These are phyloP conservation scores for Fusarium avenaceum DNA, from an alignment of 2,329 filamentous ascomycete species.

Conservation along the genomic window DNA sequence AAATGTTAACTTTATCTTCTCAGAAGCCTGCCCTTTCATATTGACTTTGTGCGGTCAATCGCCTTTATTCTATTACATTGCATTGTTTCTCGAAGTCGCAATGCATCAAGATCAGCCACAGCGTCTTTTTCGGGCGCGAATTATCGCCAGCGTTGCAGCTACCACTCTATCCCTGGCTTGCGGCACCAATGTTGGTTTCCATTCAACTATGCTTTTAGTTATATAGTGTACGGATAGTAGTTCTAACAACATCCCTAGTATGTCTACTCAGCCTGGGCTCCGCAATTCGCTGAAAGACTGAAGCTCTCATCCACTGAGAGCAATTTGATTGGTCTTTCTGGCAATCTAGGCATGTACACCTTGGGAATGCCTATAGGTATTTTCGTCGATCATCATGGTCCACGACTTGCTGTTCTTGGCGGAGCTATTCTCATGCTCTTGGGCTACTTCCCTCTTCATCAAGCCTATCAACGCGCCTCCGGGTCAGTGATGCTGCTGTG, in stretches of 20 bases:
- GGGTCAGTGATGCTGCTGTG: constrained; percentile 75
- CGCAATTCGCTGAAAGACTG: constrained; percentile 90
- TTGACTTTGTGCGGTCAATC: constrained; percentile 7
- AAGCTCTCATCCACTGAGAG: constrained; percentile 91
- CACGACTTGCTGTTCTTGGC: constrained; percentile 80
- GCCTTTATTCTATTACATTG: neutral
- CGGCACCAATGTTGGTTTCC: constrained; percentile 83
- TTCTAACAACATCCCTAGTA: constrained; percentile 70
- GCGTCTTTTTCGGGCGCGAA: constrained; percentile 72
- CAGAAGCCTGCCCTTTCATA: constrained; percentile 17
- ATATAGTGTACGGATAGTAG: neutral
- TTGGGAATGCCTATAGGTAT: constrained; percentile 90
- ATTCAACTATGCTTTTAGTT: constrained; percentile 1
- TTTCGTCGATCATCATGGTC: constrained; percentile 85
- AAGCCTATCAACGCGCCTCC: constrained; percentile 78
- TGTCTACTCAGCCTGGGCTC: constrained; percentile 98
- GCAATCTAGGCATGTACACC: constrained; percentile 94
- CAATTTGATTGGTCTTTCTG: constrained; percentile 88
- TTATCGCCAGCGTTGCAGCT: constrained; percentile 86
- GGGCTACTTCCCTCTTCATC: constrained; percentile 89
- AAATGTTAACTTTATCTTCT: constrained; percentile 32
- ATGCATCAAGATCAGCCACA: constrained; percentile 48
- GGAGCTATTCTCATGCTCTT: constrained; percentile 79
- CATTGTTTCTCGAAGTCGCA: constrained; percentile 9
- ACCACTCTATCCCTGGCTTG: constrained; percentile 89